Evolutionary conservation across 2,329 filamentous ascomycete genomes (phyloP).

Genomic region (Mycocentrospora acerina): DNA sequence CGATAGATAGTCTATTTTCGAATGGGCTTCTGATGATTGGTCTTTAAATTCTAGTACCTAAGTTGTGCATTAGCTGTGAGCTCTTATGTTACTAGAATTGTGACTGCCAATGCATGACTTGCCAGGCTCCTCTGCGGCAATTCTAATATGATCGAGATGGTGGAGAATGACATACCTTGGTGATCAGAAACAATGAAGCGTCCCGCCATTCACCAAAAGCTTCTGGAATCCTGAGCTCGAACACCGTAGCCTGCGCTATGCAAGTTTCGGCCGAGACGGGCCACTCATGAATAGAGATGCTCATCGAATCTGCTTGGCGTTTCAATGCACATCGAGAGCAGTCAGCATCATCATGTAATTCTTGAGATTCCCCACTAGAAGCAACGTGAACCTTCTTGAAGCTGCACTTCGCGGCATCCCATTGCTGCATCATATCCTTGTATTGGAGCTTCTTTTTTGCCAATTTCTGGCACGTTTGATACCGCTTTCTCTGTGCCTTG

Average conservation of each 20-base stretch:
- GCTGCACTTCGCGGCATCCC: slow-evolving; percentile 14
- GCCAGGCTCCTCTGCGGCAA: background rate
- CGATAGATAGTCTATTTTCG: no score
- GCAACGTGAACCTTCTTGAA: slow-evolving; percentile 2
- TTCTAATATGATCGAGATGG: slow-evolving; percentile 27
- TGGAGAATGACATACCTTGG: no score
- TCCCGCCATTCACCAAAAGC: slow-evolving; percentile 55
- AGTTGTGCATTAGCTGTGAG: no score
- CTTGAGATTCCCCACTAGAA: slow-evolving; percentile 3
- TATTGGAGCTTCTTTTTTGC: slow-evolving; percentile 10
- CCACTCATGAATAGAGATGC: slow-evolving; percentile 58
- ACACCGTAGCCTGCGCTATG: slow-evolving; percentile 51
- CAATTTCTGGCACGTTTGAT: slow-evolving; percentile 26
- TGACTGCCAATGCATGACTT: no score
- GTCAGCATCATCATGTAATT: slow-evolving; percentile 3
- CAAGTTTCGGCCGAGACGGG: slow-evolving; percentile 47
- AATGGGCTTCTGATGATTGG: no score
- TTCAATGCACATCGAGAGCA: slow-evolving; percentile 37
- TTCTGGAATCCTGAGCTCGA: slow-evolving; percentile 53
- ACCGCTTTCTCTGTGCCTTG: slow-evolving; percentile 31
- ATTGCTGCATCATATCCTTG: slow-evolving; percentile 12
- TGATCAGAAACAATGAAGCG: slow-evolving; percentile 46
- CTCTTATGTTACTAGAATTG: no score
- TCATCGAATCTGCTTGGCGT: slow-evolving; percentile 39
- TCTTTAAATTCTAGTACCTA: no score